Conservation (phyloP, 495 filamentous ascomycete genomes). For the Penicillium egyptiacum region DNA sequence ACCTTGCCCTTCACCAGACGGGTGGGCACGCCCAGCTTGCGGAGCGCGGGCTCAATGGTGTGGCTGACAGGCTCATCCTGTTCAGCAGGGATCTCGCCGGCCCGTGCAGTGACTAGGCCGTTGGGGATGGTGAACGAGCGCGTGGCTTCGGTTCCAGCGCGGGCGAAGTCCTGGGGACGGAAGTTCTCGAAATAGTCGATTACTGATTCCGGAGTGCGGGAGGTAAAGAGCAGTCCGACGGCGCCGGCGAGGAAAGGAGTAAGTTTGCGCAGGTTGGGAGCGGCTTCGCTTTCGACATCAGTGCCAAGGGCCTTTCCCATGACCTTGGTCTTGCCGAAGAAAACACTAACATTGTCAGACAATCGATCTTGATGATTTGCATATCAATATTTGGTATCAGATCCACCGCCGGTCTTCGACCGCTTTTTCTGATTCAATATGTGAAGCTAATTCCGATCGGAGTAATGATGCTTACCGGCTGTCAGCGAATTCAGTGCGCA, state of each 20-base stretch:
- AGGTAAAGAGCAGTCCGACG: constrained; percentile 89
- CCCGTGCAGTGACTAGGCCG: constrained; percentile 72
- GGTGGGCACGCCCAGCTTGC: constrained; percentile 85
- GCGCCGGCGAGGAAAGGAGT: constrained; percentile 71
- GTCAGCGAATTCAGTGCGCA: constrained; percentile 78
- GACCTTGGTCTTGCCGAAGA: constrained; percentile 99
- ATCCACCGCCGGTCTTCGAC: not conserved
- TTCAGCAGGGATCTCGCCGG: constrained; percentile 71
- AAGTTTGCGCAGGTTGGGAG: constrained; percentile 68
- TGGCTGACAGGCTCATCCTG: constrained; percentile 85
- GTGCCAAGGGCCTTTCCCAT: constrained; percentile 89
- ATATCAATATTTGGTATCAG: constrained; percentile 11
- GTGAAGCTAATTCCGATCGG: not conserved
- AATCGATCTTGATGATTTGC: constrained; percentile 5
- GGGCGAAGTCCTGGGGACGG: constrained; percentile 76
- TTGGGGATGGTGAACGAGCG: constrained; percentile 75
- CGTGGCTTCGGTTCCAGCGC: constrained; percentile 74
- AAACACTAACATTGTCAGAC: constrained; percentile 58
- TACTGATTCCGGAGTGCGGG: constrained; percentile 62
- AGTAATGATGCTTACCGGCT: constrained; percentile 60
- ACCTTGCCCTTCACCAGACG: constrained; percentile 86
- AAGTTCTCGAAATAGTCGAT: constrained; percentile 66
- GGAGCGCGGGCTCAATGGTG: constrained; percentile 81
- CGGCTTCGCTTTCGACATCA: constrained; percentile 70
- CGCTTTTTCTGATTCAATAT: constrained; percentile 2